Evolutionary conservation across 1,284 basidiomycete species (phyloP).

Genomic region (Kwoniella shivajii): DNA sequence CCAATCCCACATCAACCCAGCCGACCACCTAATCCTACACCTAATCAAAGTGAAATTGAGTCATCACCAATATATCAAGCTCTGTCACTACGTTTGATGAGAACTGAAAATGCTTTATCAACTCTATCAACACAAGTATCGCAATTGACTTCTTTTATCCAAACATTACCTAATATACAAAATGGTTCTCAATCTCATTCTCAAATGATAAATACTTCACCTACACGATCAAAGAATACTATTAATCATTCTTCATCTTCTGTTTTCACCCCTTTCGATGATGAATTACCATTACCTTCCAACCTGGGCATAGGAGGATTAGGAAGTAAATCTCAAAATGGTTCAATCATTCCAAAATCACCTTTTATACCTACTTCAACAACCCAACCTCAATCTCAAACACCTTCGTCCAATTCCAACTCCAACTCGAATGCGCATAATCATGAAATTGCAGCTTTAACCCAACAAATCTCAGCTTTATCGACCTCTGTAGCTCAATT

Average conservation of each 20-base stretch:
- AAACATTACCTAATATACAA: slow-evolving; percentile 11
- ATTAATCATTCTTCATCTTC: not conserved
- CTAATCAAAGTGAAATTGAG: slow-evolving; percentile 5
- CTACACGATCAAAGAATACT: not conserved
- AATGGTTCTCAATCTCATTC: not conserved
- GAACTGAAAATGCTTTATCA: slow-evolving; percentile 39
- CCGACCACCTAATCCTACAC: not conserved
- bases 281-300: slow-evolving; percentile 11
- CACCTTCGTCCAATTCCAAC: not conserved
- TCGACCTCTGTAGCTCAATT: slow-evolving; percentile 83
- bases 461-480: slow-evolving; percentile 75
- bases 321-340: not conserved
- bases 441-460: slow-evolving; percentile 67
- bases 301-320: not conserved
- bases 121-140: slow-evolving; percentile 44
- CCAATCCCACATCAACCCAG: slow-evolving; percentile 4
- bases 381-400: not conserved
- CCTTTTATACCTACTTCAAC: slow-evolving; percentile 8
- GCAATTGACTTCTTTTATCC: slow-evolving; percentile 32
- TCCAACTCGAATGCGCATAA: not conserved
- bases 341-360: slow-evolving; percentile 5
- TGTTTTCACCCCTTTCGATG: slow-evolving; percentile 19
- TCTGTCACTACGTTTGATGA: slow-evolving; percentile 35
- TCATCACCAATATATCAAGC: slow-evolving; percentile 39
- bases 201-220: slow-evolving; percentile 4